Conservation (phyloP, 169 alveolate species). For the Besnoitia besnoiti region DNA sequence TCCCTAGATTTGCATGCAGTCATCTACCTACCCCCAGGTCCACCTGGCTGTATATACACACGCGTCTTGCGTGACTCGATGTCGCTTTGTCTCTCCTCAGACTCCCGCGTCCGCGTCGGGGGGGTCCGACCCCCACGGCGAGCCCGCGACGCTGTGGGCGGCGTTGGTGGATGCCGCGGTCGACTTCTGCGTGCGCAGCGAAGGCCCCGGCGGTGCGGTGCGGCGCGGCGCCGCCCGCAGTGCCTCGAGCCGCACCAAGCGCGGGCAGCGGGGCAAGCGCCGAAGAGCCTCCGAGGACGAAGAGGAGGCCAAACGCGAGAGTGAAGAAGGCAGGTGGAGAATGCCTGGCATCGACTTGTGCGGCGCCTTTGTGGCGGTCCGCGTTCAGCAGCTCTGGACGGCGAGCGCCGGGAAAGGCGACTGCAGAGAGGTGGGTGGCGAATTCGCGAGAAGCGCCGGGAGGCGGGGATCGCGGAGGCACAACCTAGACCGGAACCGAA, state of each 20-base stretch:
- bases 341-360: not conserved
- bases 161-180: slow-evolving; percentile 18
- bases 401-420: not conserved
- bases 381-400: slow-evolving; percentile 25
- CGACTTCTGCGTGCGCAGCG: not conserved
- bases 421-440: not conserved
- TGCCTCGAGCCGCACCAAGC: not conserved
- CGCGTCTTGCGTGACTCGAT: too few relatives aligned
- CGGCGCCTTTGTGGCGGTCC: slow-evolving; percentile 30
- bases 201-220: not conserved
- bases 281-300: not conserved
- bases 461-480: not conserved
- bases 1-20: too few relatives aligned
- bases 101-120: not conserved
- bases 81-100: not conserved
- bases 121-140: not conserved
- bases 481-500: not conserved
- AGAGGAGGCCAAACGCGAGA: not conserved
- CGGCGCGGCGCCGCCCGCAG: not conserved
- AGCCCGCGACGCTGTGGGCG: not conserved
- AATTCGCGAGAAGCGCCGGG: not conserved
- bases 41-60: too few relatives aligned
- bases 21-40: too few relatives aligned
- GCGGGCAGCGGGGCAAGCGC: not conserved
- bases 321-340: not conserved